Base-by-base conservation (phyloP, 495 filamentous ascomycete genomes). In the Aspergillus nidulans region DNA sequence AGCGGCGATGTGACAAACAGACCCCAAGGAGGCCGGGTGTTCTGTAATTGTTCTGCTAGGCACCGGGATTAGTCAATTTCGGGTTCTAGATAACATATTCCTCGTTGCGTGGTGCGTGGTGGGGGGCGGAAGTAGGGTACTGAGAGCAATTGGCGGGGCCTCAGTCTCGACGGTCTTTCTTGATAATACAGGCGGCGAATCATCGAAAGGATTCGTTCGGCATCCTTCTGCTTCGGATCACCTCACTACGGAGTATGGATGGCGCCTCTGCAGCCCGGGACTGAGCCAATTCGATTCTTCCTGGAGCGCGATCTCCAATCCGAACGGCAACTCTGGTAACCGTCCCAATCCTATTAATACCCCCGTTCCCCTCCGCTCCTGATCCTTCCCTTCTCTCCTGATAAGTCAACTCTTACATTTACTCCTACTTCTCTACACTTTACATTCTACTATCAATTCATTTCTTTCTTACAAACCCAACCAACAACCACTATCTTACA, bases 181-280 rank as follows among this genome's bases (percentile, higher is more conserved):
- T 64, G 64, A 63, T 67, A 67, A 67, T 67, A 39, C 36, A 39
- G 36, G 12, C n/a, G 36, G 25, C 34, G 53, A 65, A 73, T 72
- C 70, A 73, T 72, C 70, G 63, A 72, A 61, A 57, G 52, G 66
- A 60, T 73, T 75, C 72, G 70, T 73, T 75, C 72, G 70, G 72
- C 72, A 73, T 75, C 70, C 64, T 72, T 72, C 69, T 72, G 56
- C 59, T 63, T 67, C 60, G 65, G 69, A 71, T 74, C 69, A 72
- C 64, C 68, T 70, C 23, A 50, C 48, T 21, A 12, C 36, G 26
- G 18, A 50, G 34, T 21, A 34, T 26, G 23, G 16, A 41, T 40
- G 48, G 54, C 49, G 34, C 41, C 36, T 57, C 21, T 43, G 50
- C 58, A 46, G 53, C 45, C 49, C 53, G 58, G 52, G 21, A 41